Base-by-base conservation (phyloP, 164 flowering plant species). In the Buxus sempervirens region DNA sequence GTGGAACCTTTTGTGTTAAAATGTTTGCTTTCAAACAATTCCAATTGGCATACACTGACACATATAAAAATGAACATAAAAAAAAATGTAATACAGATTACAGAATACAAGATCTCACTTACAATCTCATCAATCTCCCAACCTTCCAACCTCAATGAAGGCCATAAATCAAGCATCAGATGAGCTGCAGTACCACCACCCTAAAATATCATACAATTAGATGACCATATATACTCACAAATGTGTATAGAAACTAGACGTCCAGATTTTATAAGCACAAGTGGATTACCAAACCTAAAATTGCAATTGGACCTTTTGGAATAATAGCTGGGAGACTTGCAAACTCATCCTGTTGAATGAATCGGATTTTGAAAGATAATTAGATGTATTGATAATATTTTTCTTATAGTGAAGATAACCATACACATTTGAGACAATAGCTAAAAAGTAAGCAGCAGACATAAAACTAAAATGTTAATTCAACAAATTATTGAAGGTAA, bases 41-140 rank as follows among this genome's bases (percentile, higher is more conserved):
- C n/a, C n/a, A n/a, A n/a, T n/a, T n/a, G n/a, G n/a, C n/a, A n/a
- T n/a, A n/a, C n/a, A n/a, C n/a, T n/a, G n/a, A n/a, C n/a, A n/a
- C 59, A 65, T 28, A 54, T 23, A 19, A 1, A 28, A 9, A 65
- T 10, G 9, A 56, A 12, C 6, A 59, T 49, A 1, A 60, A 68
- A 25, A 51, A 38, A 60, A n/a, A 36, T 38, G n/a, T 19, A 51
- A 16, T 3, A 51, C 3, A 56, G 16, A 48, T n/a, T n/a, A n/a
- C n/a, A 65, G 7, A 38, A 62, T 32, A 28, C 22, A 9, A 16
- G 28, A 42, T 25, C 5, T 27, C 42, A 9, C 77, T 81, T 82
- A 90, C 96, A 70, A 93, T 84, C 56, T 74, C 80, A 75, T 93
- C 98, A 64, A 93, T 87, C 76, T 93, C 98, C 98, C 96, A 93